Evolutionary conservation across 495 filamentous ascomycete species (phyloP), one percentile per base, ranked within the genome.

Genomic region (Tuber microsphaerosporum): DNA sequence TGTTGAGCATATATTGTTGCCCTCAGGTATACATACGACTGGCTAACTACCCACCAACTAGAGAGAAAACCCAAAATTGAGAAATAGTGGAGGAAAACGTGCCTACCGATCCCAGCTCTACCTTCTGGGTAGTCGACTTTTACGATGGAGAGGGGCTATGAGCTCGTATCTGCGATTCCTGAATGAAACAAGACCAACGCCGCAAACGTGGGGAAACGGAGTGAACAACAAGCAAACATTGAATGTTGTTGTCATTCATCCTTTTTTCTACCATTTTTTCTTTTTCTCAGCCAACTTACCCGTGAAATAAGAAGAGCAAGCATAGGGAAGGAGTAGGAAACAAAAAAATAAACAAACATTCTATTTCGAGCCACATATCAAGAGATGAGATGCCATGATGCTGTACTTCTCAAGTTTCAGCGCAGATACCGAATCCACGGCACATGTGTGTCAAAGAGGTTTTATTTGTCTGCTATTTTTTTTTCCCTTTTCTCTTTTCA

Each of bases 301-400:
- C 26, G 26, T 34, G 26, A 14, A 26, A 65, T 65, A 34, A 14
- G 14, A 61, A 26, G 22, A 14, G 3, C 51, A 48, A 48, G 20
- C 20, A 6, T 19, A 31, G 51, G n/a, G n/a, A 26, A 31, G 31
- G 14, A 6, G 45, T 2, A 17, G 12, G 12, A 46, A 46, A 17
- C 16, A 17, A 26, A 26, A 17, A 31, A 31, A 65, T 6, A 41
- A 65, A 65, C 26, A 65, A 65, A n/a, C 20, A 65, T 65, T 65
- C 56, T 65, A 65, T 65, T 34, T 34, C 14, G 56, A 65, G 26
- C 56, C 56, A 65, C 56, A 65, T 65, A 65, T 65, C 56, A 65
- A 65, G 56, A 65, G 56, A 65, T 65, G 56, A 65, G 56, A 61
- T 61, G 56, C 56, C 56, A 61, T 61, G 56, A 65, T 34, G 26